Evolutionary conservation across 2,329 filamentous ascomycete genomes (phyloP).

Genomic region (Talaromyces piceae): DNA sequence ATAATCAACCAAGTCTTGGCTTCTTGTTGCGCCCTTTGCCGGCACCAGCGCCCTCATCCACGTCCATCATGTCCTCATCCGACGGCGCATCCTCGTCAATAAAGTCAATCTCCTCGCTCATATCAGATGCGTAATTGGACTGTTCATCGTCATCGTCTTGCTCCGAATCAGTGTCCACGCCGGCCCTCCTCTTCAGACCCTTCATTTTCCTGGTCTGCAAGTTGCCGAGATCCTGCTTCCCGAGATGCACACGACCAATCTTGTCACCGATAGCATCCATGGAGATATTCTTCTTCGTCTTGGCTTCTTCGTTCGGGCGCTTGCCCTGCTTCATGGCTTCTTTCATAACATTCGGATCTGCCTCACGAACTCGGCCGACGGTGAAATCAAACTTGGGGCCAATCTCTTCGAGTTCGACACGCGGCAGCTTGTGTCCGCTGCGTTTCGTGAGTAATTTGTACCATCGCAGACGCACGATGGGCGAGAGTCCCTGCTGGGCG

Average conservation of each 20-base stretch:
- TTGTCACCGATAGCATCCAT: slow-evolving; percentile 93
- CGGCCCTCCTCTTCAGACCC: slow-evolving; percentile 79
- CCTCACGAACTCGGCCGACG: slow-evolving; percentile 70
- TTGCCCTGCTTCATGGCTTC: slow-evolving; percentile 83
- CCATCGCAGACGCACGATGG: slow-evolving; percentile 59
- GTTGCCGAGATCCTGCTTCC: slow-evolving; percentile 77
- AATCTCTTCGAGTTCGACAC: slow-evolving; percentile 92
- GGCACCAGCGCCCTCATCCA: slow-evolving; percentile 22
- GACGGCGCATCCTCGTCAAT: slow-evolving; percentile 10
- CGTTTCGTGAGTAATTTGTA: slow-evolving; percentile 83
- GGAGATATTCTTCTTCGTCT: slow-evolving; percentile 91
- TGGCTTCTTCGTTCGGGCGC: slow-evolving; percentile 46
- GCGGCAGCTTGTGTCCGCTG: slow-evolving; percentile 76
- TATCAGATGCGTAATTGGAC: slow-evolving; percentile 7
- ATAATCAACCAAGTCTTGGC: not conserved
- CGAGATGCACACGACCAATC: slow-evolving; percentile 84
- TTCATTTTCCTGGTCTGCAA: slow-evolving; percentile 99
- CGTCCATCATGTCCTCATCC: slow-evolving; percentile 44
- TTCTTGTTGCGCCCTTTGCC: slow-evolving; percentile 9
- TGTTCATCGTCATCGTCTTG: slow-evolving; percentile 6
- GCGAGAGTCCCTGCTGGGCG: slow-evolving; percentile 28
- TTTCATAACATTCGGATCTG: slow-evolving; percentile 74
- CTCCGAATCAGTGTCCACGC: slow-evolving; percentile 50
- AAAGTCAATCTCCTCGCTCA: slow-evolving; percentile 8
- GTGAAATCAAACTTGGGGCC: slow-evolving; percentile 89